Base-by-base conservation (phyloP, 1,284 basidiomycete species). In the Cutaneotrichosporon spelunceum region DNA sequence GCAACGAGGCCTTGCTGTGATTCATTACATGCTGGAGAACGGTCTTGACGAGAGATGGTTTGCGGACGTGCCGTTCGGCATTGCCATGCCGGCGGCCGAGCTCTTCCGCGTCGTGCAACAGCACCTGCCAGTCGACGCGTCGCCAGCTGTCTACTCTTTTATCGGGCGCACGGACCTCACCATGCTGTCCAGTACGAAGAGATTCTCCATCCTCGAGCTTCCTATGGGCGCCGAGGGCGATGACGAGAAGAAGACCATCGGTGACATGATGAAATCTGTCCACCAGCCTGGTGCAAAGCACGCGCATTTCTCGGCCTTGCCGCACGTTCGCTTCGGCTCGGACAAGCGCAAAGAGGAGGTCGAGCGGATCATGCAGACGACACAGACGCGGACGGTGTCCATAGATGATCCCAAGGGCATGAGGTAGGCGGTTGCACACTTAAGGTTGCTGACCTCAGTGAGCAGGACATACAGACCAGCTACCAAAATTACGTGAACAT, bases 331-430 rank as follows among this genome's bases (percentile, higher is more conserved):
- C 7, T 94, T 94, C 66, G 89, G 89, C 4, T 86, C 90, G 66
- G 93, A 96, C 78, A 84, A 88, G 39, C 83, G 93, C 26, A 72
- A 95, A 24, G 88, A 92, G 56, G 93, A 96, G 73, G 90, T 93
- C 10, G 87, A 88, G 21, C 84, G 91, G 1, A 89, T 96, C 84
- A 78, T 96, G 36, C 90, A 89, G 68, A 93, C 90, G 0, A 88
- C 88, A 1, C 81, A 79, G 1, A 76, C 88, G 26, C 82, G 88
- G 0, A 84, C 85, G 2, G 83, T 93, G 49, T 85, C 85, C 63
- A 82, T 86, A 53, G 71, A 85, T 30, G 88, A 92, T 56, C 83
- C 87, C 27, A 86, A 87, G 52, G 88, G 90, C 60, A 76, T 88
- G 19, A 88, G 82, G 89, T 90, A 65, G 68, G 87, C 71, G 2